Conservation (phyloP, 2,329 filamentous ascomycete genomes). For the Rutstroemia sp. region DNA sequence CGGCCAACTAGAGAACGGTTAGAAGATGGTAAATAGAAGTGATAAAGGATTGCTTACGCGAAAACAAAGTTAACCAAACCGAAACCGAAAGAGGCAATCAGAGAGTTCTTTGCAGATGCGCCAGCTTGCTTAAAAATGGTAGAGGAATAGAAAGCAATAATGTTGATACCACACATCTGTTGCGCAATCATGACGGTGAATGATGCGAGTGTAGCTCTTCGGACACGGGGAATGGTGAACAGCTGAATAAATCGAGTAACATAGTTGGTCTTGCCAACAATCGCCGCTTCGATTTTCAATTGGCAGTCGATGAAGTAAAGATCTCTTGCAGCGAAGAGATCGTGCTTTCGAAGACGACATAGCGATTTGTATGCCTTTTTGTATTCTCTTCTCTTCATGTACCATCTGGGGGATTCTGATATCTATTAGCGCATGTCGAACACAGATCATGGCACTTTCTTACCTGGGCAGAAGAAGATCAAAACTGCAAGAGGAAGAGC, state of each 20-base stretch:
- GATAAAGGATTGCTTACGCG: not conserved
- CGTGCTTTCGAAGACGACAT: constrained; percentile 46
- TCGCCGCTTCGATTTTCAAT: constrained; percentile 32
- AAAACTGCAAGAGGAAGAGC: constrained; percentile 49
- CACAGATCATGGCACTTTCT: not conserved
- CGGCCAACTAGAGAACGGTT: constrained; percentile 56
- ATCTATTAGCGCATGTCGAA: not conserved
- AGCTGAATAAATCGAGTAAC: constrained; percentile 57
- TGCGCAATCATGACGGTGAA: constrained; percentile 63
- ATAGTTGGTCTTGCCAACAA: constrained; percentile 37
- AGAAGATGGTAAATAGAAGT: constrained; percentile 35
- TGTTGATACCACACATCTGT: constrained; percentile 42
- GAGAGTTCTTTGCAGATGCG: constrained; percentile 44
- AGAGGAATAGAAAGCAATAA: constrained; percentile 68
- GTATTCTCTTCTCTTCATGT: constrained; percentile 37
- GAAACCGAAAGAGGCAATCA: constrained; percentile 57
- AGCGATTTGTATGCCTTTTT: constrained; percentile 51
- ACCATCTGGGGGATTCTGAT: constrained; percentile 44
- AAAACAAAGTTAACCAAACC: constrained; percentile 53
- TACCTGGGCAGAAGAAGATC: constrained; percentile 53
- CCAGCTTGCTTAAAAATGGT: constrained; percentile 53
- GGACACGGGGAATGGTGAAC: constrained; percentile 61
- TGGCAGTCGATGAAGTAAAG: constrained; percentile 51
- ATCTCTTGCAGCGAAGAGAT: constrained; percentile 54
- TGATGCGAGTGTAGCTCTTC: constrained; percentile 67